Evolutionary conservation across 352 stramenopile genomes (phyloP), one percentile per base, ranked within the genome.

Genomic region (Phytophthora citrophthora): DNA sequence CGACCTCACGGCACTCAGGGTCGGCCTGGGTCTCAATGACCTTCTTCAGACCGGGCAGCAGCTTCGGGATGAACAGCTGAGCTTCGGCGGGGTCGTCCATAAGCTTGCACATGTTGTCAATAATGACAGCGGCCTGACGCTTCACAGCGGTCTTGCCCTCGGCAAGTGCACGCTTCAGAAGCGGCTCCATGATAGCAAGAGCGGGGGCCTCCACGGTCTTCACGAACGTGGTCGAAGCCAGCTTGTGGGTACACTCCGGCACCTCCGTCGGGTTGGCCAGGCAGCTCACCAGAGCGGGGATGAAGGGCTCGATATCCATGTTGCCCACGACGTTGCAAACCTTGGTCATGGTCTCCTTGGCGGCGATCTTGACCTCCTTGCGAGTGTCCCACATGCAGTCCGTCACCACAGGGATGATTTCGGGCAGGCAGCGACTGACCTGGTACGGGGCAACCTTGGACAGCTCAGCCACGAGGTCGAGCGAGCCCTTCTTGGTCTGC

Each of bases 71-170:
- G 83, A 99, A 99, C 27, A 98, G 89, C 80, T 97, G 95, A 9
- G 96, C 97, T 74, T 99, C 95, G 68, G 97, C 74, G 1, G 97
- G 95, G 75, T 99, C 96, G 76, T 99, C 97, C 65, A 99, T 98
- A 39, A 99, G 87, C 89, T 99, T 99, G 79, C 91, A 98, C 96
- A 99, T 99, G 86, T 99, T 99, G 87, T 99, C 95, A 76, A 99
- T 99, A 68, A 99, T 99, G 63, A 99, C 96, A 66, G 96, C 95
- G 48, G 93, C 94, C 83, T 99, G 96, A 89, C 97, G 94, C 83
- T 99, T 99, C 29, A 98, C 97, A 13, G 96, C 89, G 3, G 88
- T 99, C 80, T 97, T 96, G 48, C 97, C 96, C 70, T 99, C 96
- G 54, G 96, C 93, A 47, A 99, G 75, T 52, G 96, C 96, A 81